Conservation (phyloP, 1,284 basidiomycete species). For the Moesziomyces sp. region DNA sequence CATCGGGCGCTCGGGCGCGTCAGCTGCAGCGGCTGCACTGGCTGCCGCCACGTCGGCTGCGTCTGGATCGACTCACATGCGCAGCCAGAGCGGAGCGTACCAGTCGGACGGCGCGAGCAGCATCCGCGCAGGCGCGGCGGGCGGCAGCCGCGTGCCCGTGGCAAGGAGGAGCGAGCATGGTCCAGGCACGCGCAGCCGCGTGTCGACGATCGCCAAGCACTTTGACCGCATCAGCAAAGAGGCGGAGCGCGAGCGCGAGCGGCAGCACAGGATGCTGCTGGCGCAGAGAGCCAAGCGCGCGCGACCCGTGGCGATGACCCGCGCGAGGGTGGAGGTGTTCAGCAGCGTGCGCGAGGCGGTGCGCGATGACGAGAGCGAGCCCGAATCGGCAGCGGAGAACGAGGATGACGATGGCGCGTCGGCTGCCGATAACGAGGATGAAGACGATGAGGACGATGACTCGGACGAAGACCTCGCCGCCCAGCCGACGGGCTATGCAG, state of each 20-base stretch:
- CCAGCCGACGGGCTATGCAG: constrained; percentile 17
- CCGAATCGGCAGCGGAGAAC: constrained; percentile 33
- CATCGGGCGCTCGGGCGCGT: constrained; percentile 41
- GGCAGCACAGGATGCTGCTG: constrained; percentile 68
- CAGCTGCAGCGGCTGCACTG: constrained; percentile 21
- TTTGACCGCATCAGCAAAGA: constrained; percentile 71
- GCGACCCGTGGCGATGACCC: constrained; percentile 89
- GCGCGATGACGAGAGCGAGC: constrained; percentile 75
- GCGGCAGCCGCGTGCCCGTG: constrained; percentile 38
- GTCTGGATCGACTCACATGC: constrained; percentile 2
- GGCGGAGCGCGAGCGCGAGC: constrained; percentile 70
- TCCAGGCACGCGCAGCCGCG: constrained; percentile 58
- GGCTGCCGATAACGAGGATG: constrained; percentile 50
- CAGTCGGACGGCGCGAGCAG: constrained; percentile 33
- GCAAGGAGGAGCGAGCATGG: constrained; percentile 42
- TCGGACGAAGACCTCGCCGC: constrained; percentile 37
- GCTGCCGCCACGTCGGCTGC: constrained; percentile 16
- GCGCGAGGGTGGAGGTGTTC: constrained; percentile 88
- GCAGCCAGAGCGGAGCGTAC: constrained; percentile 29
- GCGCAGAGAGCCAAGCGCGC: constrained; percentile 72
- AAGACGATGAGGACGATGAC: constrained; percentile 47
- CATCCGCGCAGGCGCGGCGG: constrained; percentile 14
- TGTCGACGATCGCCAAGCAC: constrained; percentile 72
- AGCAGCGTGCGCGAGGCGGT: constrained; percentile 92
- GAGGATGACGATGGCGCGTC: constrained; percentile 48